phyloP scores from a whole-genome alignment of 1,284 basidiomycete species.

The Blastosporella zonata region DNA sequence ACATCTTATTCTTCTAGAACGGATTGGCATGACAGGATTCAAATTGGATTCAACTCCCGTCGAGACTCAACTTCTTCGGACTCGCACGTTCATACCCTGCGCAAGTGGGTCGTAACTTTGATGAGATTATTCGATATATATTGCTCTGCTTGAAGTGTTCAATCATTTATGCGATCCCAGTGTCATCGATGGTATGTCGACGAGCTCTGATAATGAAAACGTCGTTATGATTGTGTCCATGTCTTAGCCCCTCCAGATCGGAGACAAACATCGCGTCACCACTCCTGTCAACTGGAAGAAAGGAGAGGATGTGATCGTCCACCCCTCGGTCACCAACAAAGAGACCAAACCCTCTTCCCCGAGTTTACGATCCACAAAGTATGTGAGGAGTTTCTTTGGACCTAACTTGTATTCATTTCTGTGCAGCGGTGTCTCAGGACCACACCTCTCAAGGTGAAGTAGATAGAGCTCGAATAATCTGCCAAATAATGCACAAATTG shows the following conservation, averaged over 20 bases:
- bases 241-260: constrained; percentile 77
- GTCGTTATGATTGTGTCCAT: constrained; percentile 12
- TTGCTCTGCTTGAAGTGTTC: not conserved
- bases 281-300: constrained; percentile 95
- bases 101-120: constrained; percentile 79
- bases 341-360: constrained; percentile 90
- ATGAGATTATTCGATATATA: constrained; percentile 79
- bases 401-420: not conserved
- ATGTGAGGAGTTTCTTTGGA: constrained; percentile 3
- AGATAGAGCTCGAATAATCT: too few species aligned
- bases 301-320: constrained; percentile 93
- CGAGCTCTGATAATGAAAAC: not conserved
- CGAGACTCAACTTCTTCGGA: too few species aligned
- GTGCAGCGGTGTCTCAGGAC: constrained; percentile 73
- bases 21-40: too few species aligned
- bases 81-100: constrained; percentile 93
- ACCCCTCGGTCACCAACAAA: constrained; percentile 83
- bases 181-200: constrained; percentile 40
- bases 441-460: constrained; percentile 57
- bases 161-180: constrained; percentile 21
- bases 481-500: too few species aligned
- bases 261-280: constrained; percentile 85
- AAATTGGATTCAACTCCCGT: too few species aligned
- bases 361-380: constrained; percentile 68
- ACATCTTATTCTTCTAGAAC: too few species aligned